Evolutionary conservation across 73 alveolate genomes (phyloP).

Genomic region (Paramecium primaurelia): DNA sequence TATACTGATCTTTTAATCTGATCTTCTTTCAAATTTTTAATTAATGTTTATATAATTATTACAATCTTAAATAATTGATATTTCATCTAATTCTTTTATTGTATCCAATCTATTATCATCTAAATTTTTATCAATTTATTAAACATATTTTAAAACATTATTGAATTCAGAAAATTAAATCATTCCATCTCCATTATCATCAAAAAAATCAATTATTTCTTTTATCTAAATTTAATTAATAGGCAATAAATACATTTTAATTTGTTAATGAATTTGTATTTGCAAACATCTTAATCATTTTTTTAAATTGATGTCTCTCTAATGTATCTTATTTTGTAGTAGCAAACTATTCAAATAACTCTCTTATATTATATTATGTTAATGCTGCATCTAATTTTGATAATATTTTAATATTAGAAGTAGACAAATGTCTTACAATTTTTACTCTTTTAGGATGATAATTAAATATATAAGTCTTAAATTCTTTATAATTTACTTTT

Average conservation of each 20-base stretch:
- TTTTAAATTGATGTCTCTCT: neutral
- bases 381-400: neutral
- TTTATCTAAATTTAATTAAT: neutral
- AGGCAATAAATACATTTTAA: neutral
- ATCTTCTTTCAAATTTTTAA: neutral
- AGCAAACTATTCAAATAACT: conserved; percentile 4
- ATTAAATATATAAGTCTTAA: neutral
- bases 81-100: neutral
- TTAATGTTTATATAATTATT: neutral
- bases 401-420: neutral
- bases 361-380: neutral
- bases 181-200: conserved; percentile 26
- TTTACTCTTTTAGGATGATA: neutral
- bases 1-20: neutral
- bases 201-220: neutral
- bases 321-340: conserved; percentile 36
- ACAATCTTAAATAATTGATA: neutral
- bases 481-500: neutral
- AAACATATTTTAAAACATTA: neutral
- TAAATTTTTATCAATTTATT: neutral
- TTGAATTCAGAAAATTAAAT: neutral
- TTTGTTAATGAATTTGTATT: neutral
- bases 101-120: neutral
- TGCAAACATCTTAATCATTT: conserved; percentile 17
- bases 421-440: neutral